Evolutionary conservation across 768 basidiomycete species (phyloP).

Genomic region (Botryobasidium botryosum): DNA sequence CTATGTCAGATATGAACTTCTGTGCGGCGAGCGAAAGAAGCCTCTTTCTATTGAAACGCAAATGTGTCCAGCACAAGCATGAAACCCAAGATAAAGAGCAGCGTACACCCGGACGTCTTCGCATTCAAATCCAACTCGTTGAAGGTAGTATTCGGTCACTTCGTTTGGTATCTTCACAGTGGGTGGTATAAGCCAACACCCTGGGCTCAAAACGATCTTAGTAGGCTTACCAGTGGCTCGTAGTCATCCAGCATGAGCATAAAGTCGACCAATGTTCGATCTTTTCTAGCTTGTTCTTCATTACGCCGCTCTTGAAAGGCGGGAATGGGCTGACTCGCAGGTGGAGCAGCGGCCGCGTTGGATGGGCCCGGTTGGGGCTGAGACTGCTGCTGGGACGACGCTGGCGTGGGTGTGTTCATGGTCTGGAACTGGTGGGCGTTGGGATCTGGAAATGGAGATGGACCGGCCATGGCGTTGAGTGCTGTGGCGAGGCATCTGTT

Average conservation of each 20-base stretch:
- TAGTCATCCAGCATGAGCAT: conserved; percentile 94
- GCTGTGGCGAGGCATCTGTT: too few relatives aligned
- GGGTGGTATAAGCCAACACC: not conserved
- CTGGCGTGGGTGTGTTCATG: too few relatives aligned
- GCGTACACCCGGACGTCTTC: conserved; percentile 76
- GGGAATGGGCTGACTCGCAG: too few relatives aligned
- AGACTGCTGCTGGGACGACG: too few relatives aligned
- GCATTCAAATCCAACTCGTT: conserved; percentile 89
- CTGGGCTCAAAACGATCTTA: not conserved
- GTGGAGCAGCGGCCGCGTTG: too few relatives aligned
- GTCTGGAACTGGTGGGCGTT: too few relatives aligned
- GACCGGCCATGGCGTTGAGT: too few relatives aligned
- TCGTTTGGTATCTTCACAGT: conserved; percentile 76
- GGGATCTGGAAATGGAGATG: too few relatives aligned
- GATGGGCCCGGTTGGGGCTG: too few relatives aligned
- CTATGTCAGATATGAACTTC: conserved; percentile 94
- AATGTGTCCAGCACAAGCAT: not conserved
- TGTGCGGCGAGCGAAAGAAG: conserved; percentile 90
- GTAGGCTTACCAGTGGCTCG: conserved; percentile 61
- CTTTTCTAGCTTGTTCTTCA: conserved; percentile 79
- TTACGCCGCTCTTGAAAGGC: too few relatives aligned
- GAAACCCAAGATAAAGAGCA: not conserved
- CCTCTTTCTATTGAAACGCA: conserved; percentile 48
- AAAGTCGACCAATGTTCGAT: conserved; percentile 82
- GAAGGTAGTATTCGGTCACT: conserved; percentile 93